Conservation (phyloP, 129 eudicot genomes). For the Chrysanthemum seticuspe region DNA sequence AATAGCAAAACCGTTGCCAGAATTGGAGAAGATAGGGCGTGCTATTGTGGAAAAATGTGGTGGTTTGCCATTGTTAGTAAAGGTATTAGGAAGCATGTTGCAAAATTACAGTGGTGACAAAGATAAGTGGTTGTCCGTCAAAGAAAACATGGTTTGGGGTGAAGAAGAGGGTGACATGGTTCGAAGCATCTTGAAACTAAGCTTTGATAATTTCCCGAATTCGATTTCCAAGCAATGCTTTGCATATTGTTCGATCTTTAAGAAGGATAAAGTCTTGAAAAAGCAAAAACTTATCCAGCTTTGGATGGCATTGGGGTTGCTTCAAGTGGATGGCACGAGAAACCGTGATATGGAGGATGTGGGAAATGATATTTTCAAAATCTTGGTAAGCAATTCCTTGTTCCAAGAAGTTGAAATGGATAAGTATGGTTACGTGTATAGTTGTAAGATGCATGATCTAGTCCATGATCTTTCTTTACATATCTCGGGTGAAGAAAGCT, state of each 20-base stretch:
- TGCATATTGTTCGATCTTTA: background rate
- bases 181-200: background rate
- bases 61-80: background rate
- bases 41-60: background rate
- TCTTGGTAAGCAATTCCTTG: no score
- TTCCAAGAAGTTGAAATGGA: no score
- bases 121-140: background rate
- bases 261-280: background rate
- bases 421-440: no score
- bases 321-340: no score
- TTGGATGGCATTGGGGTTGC: background rate
- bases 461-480: no score
- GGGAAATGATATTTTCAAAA: no score
- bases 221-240: background rate
- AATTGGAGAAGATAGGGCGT: background rate
- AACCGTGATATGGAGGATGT: no score
- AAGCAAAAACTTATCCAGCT: background rate
- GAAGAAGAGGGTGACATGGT: background rate
- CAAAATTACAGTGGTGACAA: background rate
- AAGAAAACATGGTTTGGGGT: background rate
- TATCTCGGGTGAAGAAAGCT: no score
- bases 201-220: background rate
- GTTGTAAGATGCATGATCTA: no score
- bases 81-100: background rate
- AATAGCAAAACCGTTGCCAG: background rate